Conservation (phyloP, 345 rosid species). For the Arabis alpina region DNA sequence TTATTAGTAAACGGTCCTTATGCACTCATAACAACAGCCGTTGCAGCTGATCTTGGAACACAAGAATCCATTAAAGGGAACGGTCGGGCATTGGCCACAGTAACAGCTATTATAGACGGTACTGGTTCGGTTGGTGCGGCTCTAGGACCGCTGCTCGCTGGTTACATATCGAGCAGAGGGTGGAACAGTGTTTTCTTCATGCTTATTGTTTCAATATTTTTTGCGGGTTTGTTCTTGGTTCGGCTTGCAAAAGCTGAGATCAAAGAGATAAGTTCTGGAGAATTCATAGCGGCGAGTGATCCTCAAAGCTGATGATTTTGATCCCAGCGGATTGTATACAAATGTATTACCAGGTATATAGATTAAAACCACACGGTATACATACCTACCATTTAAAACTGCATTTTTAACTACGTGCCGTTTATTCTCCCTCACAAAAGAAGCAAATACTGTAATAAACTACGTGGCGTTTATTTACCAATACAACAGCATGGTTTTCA, state of each 20-base stretch:
- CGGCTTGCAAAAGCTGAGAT: conserved; percentile 66
- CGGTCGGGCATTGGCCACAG: conserved; percentile 85
- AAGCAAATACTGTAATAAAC: not conserved
- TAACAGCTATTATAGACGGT: conserved; percentile 90
- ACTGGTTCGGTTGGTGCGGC: conserved; percentile 97
- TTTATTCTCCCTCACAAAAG: too few species aligned
- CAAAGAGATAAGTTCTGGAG: conserved; percentile 29
- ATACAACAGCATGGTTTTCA: conserved; percentile 13
- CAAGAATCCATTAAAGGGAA: conserved; percentile 76
- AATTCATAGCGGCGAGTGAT: conserved; percentile 12
- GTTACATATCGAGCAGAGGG: conserved; percentile 77
- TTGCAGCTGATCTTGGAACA: conserved; percentile 95
- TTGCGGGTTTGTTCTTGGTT: conserved; percentile 64
- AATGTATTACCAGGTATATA: conserved; percentile 19
- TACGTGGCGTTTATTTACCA: not conserved
- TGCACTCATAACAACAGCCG: conserved; percentile 90
- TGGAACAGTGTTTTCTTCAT: conserved; percentile 85
- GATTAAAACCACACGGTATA: conserved; percentile 12
- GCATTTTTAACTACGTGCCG: too few species aligned
- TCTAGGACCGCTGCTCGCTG: conserved; percentile 84
- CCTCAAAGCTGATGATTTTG: conserved; percentile 29
- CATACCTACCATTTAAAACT: not conserved
- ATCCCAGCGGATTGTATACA: conserved; percentile 42
- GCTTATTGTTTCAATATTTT: conserved; percentile 66
- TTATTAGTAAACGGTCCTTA: conserved; percentile 88